Evolutionary conservation across 2,329 filamentous ascomycete species (phyloP), one percentile per base, ranked within the genome.

Genomic region (Paecilomyces niveus): DNA sequence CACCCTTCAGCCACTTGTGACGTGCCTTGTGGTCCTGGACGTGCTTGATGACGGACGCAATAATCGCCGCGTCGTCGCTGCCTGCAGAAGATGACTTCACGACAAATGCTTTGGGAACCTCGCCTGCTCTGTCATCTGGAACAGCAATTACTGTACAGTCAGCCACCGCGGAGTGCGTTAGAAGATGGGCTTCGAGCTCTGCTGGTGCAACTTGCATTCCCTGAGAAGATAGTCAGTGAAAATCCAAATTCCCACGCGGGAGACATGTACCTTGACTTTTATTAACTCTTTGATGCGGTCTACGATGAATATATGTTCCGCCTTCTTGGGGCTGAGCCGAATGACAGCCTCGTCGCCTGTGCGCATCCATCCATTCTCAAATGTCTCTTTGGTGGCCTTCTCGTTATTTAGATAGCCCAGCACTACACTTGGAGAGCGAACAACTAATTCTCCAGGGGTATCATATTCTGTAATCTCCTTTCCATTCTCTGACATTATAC

Each of bases 321-420:
- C 78, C 2, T 90, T 90, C 2, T 80, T 77, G 0, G 84, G 81
- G 7, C 84, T 79, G 66, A 83, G 81, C 2, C 82, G 81, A 10
- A 95, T 77, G 2, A 93, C 78, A 0, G 88, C 90, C 70, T 95
- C 90, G 66, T 97, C 92, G 5, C 92, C 92, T 0, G 92, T 96
- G 49, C 83, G 84, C 81, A 96, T 85, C 85, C 90, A 94, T n/a
- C 81, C 80, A 63, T 92, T 86, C 1, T 86, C 80, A 67, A 91
- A 97, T 0, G 92, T 94, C 70, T 95, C 90, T 55, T 83, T 80
- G 21, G 87, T 95, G 2, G 92, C 91, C 67, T 89, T 87, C 52
- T 89, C 86, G 68, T 96, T 96, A 75, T 95, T 89, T 56, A 96
- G 77, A 65, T 97, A 97, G 0, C 92, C 92, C 0, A 96, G 74